Evolutionary conservation across 2,329 filamentous ascomycete genomes (phyloP).

Genomic region (Teratosphaeria pseudoeucalypti): DNA sequence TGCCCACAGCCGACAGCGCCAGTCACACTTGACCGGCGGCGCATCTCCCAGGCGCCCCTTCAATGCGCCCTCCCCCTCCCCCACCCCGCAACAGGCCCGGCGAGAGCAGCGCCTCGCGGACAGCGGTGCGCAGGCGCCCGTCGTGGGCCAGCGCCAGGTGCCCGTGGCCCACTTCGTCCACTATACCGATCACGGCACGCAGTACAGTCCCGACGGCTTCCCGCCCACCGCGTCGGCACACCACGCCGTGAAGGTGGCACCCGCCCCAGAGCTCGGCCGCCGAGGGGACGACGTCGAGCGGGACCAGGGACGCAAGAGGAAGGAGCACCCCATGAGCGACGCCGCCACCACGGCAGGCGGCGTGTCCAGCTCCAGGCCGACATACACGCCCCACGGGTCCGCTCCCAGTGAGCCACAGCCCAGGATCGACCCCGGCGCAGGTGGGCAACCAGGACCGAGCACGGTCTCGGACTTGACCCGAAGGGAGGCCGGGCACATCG

Average conservation of each 20-base stretch:
- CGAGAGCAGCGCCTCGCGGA: background rate
- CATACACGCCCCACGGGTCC: background rate
- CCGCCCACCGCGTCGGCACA: constrained; percentile 30
- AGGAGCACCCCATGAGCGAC: background rate
- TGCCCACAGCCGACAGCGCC: constrained; percentile 1
- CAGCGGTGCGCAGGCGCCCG: background rate
- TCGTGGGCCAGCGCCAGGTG: background rate
- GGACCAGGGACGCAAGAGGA: constrained; percentile 1
- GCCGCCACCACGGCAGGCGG: background rate
- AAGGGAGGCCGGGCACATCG: background rate
- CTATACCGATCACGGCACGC: constrained; percentile 41
- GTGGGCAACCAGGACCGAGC: background rate
- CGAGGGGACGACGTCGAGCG: background rate
- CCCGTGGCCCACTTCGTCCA: background rate
- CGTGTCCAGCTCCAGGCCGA: background rate
- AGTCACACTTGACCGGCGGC: constrained; percentile 1
- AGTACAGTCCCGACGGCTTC: constrained; percentile 43
- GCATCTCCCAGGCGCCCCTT: constrained; percentile 4
- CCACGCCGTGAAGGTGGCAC: constrained; percentile 2
- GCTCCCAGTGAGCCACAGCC: constrained; percentile 4
- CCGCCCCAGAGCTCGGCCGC: constrained; percentile 8
- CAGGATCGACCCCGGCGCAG: constrained; percentile 2
- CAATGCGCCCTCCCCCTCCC: constrained; percentile 4
- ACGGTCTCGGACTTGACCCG: background rate
- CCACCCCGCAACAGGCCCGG: background rate